Percentiles rank a stretch among this genome's conserved stretches.
These are phyloP conservation scores for Scedosporium apiospermum DNA, from an alignment of 2,329 filamentous ascomycete genomes.

Conservation along the genomic window DNA sequence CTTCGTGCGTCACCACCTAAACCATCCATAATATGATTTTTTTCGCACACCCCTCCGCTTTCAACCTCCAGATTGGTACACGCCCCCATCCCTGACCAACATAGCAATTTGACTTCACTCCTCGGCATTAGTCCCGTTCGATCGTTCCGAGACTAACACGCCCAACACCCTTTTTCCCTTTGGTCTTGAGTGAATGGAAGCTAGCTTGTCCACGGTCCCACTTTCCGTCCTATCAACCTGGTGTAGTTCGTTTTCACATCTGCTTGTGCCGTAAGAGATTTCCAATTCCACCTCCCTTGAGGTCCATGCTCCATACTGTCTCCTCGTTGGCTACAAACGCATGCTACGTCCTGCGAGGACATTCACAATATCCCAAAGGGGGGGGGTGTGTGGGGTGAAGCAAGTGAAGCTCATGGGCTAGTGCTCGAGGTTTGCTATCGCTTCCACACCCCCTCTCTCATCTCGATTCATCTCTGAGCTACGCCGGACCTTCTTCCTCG, in stretches of 20 bases:
- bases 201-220: neutral
- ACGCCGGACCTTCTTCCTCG: neutral
- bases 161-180: neutral
- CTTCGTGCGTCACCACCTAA: too few relatives aligned
- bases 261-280: neutral
- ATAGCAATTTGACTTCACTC: neutral
- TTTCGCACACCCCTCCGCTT: constrained; percentile 1
- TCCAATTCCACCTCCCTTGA: neutral
- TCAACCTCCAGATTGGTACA: neutral
- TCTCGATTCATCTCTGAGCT: neutral
- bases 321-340: constrained; percentile 1
- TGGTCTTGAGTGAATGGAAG: neutral
- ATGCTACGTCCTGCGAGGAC: neutral
- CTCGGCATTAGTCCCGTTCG: neutral
- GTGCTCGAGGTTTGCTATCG: neutral
- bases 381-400: neutral
- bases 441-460: neutral
- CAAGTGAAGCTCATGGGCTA: neutral
- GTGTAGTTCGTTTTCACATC: neutral
- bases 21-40: neutral
- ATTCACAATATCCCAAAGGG: neutral
- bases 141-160: neutral
- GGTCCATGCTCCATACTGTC: neutral
- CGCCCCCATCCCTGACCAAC: neutral
- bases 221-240: constrained; percentile 7